Evolutionary conservation across 2,329 filamentous ascomycete species (phyloP).

Genomic region (Diaporthe helianthi): DNA sequence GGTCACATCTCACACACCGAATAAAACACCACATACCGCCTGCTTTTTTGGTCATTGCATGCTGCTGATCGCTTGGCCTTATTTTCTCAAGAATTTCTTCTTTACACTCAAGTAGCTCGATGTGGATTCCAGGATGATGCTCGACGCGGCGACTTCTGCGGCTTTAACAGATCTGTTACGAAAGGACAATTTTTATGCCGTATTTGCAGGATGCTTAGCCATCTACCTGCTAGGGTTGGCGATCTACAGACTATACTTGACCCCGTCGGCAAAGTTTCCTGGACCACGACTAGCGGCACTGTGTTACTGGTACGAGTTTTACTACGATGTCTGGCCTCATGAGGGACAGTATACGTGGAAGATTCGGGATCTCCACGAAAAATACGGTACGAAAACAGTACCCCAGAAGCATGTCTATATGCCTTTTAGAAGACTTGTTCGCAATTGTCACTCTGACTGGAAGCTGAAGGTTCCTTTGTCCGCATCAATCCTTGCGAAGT

Average conservation of each 20-base stretch:
- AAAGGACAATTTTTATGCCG: background rate
- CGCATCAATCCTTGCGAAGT: constrained; percentile 20
- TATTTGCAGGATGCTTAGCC: background rate
- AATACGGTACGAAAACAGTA: background rate
- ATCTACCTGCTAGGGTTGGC: background rate
- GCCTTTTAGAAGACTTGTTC: background rate
- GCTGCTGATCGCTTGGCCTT: no score
- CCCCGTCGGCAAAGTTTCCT: constrained; percentile 1
- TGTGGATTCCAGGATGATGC: background rate
- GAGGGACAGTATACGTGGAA: constrained; percentile 10
- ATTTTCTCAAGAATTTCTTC: background rate
- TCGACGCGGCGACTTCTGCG: background rate
- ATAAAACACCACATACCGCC: no score
- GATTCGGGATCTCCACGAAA: background rate
- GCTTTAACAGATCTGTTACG: background rate
- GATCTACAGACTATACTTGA: constrained; percentile 6
- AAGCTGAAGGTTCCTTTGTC: background rate
- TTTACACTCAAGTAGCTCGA: background rate
- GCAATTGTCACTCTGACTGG: background rate
- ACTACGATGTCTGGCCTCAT: constrained; percentile 16
- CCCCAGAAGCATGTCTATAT: no score
- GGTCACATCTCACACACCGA: background rate
- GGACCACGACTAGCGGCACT: background rate
- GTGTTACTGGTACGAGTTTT: constrained; percentile 11
- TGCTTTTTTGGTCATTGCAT: background rate